These are phyloP conservation scores for Aquilaria malaccensis DNA, from an alignment of 345 rosid species.

Conservation along the genomic window DNA sequence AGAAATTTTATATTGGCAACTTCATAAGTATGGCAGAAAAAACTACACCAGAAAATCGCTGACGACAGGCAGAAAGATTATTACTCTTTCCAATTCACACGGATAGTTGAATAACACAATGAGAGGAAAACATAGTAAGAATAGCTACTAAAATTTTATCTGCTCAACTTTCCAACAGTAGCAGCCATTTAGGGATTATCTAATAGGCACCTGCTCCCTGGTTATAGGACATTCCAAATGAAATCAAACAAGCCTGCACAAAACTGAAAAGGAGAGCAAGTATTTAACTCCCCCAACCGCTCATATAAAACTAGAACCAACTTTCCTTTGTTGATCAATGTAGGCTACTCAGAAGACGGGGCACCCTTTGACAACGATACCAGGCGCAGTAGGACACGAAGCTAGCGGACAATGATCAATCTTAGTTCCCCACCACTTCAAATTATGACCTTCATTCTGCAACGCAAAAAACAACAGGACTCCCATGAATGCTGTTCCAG, in stretches of 20 bases:
- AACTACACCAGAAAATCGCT: too few species aligned
- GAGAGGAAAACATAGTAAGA: too few species aligned
- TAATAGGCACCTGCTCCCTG: too few species aligned
- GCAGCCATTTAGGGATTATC: too few species aligned
- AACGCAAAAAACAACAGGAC: slow-evolving; percentile 84
- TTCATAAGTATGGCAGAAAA: too few species aligned
- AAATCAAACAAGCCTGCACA: background rate
- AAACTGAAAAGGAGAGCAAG: background rate
- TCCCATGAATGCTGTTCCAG: slow-evolving; percentile 99
- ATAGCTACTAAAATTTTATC: too few species aligned
- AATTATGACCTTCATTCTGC: slow-evolving; percentile 49
- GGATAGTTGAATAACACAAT: too few species aligned
- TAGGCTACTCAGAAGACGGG: slow-evolving; percentile 30
- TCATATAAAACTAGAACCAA: background rate
- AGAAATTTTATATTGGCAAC: too few species aligned
- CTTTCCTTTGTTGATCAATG: too few species aligned
- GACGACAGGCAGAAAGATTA: too few species aligned
- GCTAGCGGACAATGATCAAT: slow-evolving; percentile 95
- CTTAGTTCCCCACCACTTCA: slow-evolving; percentile 94
- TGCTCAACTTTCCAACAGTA: too few species aligned
- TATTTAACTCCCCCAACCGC: background rate
- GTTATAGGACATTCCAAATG: background rate
- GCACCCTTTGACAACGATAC: slow-evolving; percentile 54
- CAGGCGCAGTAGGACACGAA: slow-evolving; percentile 82
- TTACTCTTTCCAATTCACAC: too few species aligned